Conservation (phyloP, 2,329 filamentous ascomycete genomes). For the Cercospora sesami region DNA sequence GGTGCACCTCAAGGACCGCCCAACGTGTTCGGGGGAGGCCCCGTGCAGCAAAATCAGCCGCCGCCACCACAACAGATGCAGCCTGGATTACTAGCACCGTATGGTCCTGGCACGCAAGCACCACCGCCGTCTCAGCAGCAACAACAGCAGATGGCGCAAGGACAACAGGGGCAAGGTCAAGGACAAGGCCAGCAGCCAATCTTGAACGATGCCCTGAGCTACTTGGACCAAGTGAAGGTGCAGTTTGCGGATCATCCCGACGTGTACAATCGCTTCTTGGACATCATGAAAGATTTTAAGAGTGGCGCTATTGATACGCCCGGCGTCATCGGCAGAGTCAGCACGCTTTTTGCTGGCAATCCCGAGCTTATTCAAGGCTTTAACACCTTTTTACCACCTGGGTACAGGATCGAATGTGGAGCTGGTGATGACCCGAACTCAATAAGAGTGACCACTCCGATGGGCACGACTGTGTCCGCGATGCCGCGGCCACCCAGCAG, state of each 20-base stretch:
- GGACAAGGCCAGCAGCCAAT: conserved; percentile 83
- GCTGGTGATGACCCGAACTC: conserved; percentile 91
- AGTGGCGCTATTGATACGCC: conserved; percentile 97
- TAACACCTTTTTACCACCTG: conserved; percentile 92
- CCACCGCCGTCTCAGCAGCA: conserved; percentile 34
- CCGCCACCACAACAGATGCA: conserved; percentile 53
- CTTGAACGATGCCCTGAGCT: conserved; percentile 83
- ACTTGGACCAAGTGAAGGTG: conserved; percentile 97
- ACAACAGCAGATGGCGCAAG: conserved; percentile 32
- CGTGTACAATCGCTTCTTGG: conserved; percentile 93
- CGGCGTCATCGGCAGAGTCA: conserved; percentile 94
- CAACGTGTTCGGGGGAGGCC: conserved; percentile 69
- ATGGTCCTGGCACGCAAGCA: conserved; percentile 36
- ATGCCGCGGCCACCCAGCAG: conserved; percentile 60
- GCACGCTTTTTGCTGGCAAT: conserved; percentile 91
- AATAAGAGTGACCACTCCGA: conserved; percentile 93
- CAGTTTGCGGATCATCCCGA: conserved; percentile 96
- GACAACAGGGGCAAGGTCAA: conserved; percentile 46
- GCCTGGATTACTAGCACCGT: conserved; percentile 48
- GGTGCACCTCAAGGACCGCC: conserved; percentile 61
- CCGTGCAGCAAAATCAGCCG: conserved; percentile 62
- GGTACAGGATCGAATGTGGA: conserved; percentile 95
- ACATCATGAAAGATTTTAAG: conserved; percentile 99
- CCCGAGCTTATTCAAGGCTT: conserved; percentile 88
- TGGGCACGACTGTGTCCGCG: conserved; percentile 92